Conservation (phyloP, 2,329 filamentous ascomycete species). For the Elsinoe perseae region DNA sequence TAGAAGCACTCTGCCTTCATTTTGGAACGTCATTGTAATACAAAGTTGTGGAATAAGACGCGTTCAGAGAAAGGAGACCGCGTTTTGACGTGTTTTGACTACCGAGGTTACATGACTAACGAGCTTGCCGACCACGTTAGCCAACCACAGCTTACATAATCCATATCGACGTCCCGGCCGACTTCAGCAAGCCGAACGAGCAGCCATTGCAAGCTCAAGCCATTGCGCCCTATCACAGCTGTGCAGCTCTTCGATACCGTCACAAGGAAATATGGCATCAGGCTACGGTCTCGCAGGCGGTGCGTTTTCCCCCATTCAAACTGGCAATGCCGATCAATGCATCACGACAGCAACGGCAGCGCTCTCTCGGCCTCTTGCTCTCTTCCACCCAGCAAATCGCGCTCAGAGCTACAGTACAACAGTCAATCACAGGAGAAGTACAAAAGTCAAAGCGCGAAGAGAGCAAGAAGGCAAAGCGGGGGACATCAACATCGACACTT, state of each 20-base stretch:
- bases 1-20: not conserved
- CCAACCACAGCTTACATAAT: conserved; percentile 8
- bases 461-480: no score
- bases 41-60: no score
- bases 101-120: no score
- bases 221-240: not conserved
- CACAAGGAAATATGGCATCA: conserved; percentile 57
- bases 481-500: no score
- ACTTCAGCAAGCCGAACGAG: not conserved
- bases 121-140: not conserved
- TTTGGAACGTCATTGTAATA: not conserved
- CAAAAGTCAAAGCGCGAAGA: no score
- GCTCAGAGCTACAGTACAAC: no score
- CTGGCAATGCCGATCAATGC: not conserved
- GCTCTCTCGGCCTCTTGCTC: no score
- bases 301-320: conserved; percentile 38
- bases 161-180: not conserved
- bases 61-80: no score
- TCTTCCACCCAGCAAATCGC: no score
- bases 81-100: no score
- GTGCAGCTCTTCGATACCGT: not conserved
- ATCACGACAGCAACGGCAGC: no score
- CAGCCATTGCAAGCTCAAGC: not conserved
- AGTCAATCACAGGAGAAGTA: no score
- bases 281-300: conserved; percentile 76